These are phyloP conservation scores for Trematosphaeria pertusa DNA, from an alignment of 2,329 filamentous ascomycete genomes.

Conservation along the genomic window DNA sequence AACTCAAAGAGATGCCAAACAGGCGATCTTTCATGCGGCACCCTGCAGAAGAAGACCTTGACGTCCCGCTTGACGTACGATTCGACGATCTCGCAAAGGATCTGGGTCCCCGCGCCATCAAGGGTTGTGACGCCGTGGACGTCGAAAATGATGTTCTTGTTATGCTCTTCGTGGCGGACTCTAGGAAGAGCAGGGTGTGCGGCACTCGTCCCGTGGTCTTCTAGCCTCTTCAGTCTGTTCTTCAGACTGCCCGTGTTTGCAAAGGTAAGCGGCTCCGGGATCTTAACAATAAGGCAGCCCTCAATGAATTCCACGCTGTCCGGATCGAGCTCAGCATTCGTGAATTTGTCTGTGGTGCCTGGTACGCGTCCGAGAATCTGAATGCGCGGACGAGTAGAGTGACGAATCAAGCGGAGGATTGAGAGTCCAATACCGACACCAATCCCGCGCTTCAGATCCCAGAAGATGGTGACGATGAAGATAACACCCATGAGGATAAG, in stretches of 20 bases:
- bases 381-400: slow-evolving; percentile 90
- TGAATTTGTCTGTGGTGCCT: slow-evolving; percentile 77
- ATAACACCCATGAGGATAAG: slow-evolving; percentile 88
- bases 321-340: slow-evolving; percentile 79
- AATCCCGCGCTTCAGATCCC: slow-evolving; percentile 91
- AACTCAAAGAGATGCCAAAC: slow-evolving; percentile 77
- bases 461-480: slow-evolving; percentile 91
- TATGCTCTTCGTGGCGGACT: slow-evolving; percentile 77
- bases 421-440: slow-evolving; percentile 92
- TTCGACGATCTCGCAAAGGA: slow-evolving; percentile 86
- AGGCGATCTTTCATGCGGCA: slow-evolving; percentile 57
- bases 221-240: slow-evolving; percentile 79
- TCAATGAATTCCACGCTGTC: slow-evolving; percentile 86
- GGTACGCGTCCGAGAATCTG: slow-evolving; percentile 93
- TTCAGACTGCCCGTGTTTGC: slow-evolving; percentile 95
- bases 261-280: slow-evolving; percentile 94
- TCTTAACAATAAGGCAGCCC: slow-evolving; percentile 94
- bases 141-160: slow-evolving; percentile 94
- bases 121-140: slow-evolving; percentile 96
- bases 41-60: slow-evolving; percentile 74
- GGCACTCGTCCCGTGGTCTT: slow-evolving; percentile 84
- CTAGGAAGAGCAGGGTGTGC: slow-evolving; percentile 89
- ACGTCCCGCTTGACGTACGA: slow-evolving; percentile 80
- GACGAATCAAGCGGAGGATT: slow-evolving; percentile 85
- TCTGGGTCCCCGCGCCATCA: slow-evolving; percentile 91